phyloP scores from a whole-genome alignment of 179 eudicot genomes.

The Patellifolia procumbens region DNA sequence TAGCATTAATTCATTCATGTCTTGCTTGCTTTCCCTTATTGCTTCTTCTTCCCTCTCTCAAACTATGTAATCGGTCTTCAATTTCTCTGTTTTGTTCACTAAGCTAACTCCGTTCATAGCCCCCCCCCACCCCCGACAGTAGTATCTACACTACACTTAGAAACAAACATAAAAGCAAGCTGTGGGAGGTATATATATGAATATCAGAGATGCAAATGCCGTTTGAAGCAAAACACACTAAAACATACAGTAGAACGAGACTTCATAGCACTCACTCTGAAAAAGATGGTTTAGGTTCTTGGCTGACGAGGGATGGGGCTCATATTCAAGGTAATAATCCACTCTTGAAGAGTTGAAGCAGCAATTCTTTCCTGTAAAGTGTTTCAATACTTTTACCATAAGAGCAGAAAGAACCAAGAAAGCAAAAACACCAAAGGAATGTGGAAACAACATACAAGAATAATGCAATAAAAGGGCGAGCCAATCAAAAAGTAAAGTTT shows the following conservation, averaged over 20 bases:
- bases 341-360: slow-evolving; percentile 73
- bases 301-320: slow-evolving; percentile 90
- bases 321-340: slow-evolving; percentile 69
- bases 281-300: slow-evolving; percentile 88
- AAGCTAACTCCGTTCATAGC: too few species aligned
- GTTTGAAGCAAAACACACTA: neutral
- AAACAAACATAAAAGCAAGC: neutral
- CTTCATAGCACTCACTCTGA: slow-evolving; percentile 59
- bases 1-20: too few species aligned
- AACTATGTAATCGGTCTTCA: too few species aligned
- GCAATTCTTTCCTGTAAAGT: slow-evolving; percentile 71
- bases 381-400: slow-evolving; percentile 9
- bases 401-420: neutral
- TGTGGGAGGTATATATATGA: neutral
- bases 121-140: too few species aligned
- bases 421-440: neutral
- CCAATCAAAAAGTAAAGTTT: neutral
- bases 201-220: neutral
- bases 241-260: neutral
- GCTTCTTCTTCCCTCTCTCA: too few species aligned
- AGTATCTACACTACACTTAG: neutral
- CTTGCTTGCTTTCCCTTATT: too few species aligned
- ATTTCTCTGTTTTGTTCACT: too few species aligned
- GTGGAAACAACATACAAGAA: neutral
- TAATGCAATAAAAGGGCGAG: neutral